phyloP scores from a whole-genome alignment of 805 yeast species.

The Myxozyma neotropica region DNA sequence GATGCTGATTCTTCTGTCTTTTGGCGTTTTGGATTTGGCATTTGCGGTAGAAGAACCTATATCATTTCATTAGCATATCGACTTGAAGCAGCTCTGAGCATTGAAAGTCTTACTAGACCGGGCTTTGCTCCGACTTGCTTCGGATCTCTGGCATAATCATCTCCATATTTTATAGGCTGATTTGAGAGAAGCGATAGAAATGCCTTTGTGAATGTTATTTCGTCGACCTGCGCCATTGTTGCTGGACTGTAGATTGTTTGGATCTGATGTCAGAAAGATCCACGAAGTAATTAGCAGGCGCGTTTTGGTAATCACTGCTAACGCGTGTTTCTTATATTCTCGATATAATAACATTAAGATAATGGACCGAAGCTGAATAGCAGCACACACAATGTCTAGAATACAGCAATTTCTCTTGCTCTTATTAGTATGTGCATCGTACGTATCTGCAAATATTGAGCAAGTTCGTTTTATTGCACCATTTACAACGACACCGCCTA shows the following conservation, averaged over 20 bases:
- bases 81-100: too few relatives aligned
- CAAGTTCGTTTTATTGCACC: conserved; percentile 34
- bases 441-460: conserved; percentile 27
- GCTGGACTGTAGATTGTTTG: not conserved
- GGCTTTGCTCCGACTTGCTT: conserved; percentile 9
- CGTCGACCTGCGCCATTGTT: conserved; percentile 31
- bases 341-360: too few relatives aligned
- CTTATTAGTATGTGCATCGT: not conserved
- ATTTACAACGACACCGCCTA: conserved; percentile 20
- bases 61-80: not conserved
- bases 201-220: conserved; percentile 28
- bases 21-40: conserved; percentile 22
- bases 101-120: conserved; percentile 11
- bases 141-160: conserved; percentile 22
- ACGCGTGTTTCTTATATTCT: too few relatives aligned
- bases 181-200: conserved; percentile 22
- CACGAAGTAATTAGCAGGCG: not conserved
- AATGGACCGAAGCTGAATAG: not conserved
- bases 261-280: too few relatives aligned
- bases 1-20: not conserved
- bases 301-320: not conserved
- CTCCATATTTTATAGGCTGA: conserved; percentile 16
- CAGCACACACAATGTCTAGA: not conserved
- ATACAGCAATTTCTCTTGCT: not conserved
- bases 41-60: conserved; percentile 22